phyloP scores from a whole-genome alignment of 306 rosid genomes.

The Cucumis cinereus region DNA sequence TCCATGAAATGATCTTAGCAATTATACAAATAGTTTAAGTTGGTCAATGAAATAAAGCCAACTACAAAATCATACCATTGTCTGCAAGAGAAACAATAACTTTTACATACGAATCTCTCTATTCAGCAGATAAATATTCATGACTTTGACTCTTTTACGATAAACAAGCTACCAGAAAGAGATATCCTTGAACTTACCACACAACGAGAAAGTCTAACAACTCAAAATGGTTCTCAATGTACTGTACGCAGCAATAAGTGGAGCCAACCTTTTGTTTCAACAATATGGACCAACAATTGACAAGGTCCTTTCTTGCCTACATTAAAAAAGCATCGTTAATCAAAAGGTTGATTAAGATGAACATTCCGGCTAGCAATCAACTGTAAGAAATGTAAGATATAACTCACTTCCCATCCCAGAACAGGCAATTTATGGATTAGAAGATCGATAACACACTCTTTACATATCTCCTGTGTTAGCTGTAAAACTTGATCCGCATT shows the following conservation, averaged over 20 bases:
- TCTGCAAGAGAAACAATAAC: not conserved
- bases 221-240: conserved; percentile 65
- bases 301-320: conserved; percentile 93
- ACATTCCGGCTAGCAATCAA: not conserved
- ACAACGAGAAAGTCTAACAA: conserved; percentile 78
- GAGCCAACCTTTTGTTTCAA: conserved; percentile 76
- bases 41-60: not conserved
- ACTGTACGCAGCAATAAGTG: conserved; percentile 50
- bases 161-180: not conserved
- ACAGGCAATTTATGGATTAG: conserved; percentile 61
- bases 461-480: conserved; percentile 71
- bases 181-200: conserved; percentile 39
- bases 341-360: conserved; percentile 14
- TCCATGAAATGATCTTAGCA: not conserved
- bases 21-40: not conserved
- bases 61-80: not conserved
- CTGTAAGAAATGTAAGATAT: not conserved
- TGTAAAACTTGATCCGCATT: conserved; percentile 64
- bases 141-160: not conserved
- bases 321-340: conserved; percentile 23
- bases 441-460: conserved; percentile 65
- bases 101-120: not conserved
- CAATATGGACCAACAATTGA: conserved; percentile 69
- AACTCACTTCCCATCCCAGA: conserved; percentile 97
- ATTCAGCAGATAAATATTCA: not conserved